phyloP scores from a whole-genome alignment of 1,284 basidiomycete species.

The Phaffia rhodozyma region DNA sequence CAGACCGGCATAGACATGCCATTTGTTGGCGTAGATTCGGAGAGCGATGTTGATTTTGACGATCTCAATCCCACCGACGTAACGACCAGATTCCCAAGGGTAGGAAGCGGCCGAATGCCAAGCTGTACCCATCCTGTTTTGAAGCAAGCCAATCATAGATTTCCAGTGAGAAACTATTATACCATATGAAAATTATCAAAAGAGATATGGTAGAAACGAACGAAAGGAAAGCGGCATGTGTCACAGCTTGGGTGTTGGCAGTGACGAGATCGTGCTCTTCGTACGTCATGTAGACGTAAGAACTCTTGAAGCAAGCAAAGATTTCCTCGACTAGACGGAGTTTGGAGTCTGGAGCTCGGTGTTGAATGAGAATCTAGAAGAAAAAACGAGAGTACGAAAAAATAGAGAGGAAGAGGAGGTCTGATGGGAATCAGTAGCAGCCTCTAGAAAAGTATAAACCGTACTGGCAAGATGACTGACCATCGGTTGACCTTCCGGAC shows the following conservation, averaged over 20 bases:
- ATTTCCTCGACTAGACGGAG: constrained; percentile 71
- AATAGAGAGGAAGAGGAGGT: background rate
- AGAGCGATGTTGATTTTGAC: constrained; percentile 96
- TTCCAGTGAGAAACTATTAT: constrained; percentile 5
- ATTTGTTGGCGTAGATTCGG: constrained; percentile 92
- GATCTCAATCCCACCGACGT: constrained; percentile 96
- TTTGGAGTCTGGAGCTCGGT: constrained; percentile 65
- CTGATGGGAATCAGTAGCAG: background rate
- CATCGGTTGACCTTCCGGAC: constrained; percentile 80
- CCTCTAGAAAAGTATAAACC: background rate
- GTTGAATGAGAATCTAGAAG: constrained; percentile 70
- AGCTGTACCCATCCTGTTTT: constrained; percentile 86
- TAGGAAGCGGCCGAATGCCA: constrained; percentile 71
- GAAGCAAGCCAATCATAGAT: background rate
- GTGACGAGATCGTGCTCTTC: constrained; percentile 94
- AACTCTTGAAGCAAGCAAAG: constrained; percentile 66
- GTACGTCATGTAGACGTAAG: constrained; percentile 85
- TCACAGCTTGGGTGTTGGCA: constrained; percentile 95
- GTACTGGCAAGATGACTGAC: constrained; percentile 40
- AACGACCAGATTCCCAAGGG: constrained; percentile 86
- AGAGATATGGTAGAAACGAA: constrained; percentile 31
- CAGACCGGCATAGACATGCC: constrained; percentile 98
- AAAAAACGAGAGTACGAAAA: constrained; percentile 11
- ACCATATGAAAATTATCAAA: background rate
- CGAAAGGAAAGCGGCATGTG: constrained; percentile 94